Evolutionary conservation across 2,329 filamentous ascomycete genomes (phyloP), one percentile per base, ranked within the genome.

Genomic region (Lachnellula hyalina): DNA sequence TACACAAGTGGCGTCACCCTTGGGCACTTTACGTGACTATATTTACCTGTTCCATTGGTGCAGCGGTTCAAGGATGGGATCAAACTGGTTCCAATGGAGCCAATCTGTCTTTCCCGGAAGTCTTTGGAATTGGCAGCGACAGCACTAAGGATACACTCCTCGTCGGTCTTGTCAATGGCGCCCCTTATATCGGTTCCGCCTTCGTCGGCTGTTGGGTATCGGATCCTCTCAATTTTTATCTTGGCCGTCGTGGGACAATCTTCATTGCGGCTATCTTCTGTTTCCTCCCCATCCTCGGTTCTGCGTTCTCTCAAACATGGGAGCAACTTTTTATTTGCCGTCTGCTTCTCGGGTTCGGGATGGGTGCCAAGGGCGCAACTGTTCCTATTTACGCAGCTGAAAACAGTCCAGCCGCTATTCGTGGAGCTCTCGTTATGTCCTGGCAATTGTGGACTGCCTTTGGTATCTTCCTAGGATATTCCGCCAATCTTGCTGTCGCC

Each of bases 1-100:
- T 81, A 21, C 84, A 89, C 75, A 86, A 85, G 65, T 90, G 86
- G 83, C 77, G 79, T 56, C 77, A 85, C 32, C 84, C 86, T 0
- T 74, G 65, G 64, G 77, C 79, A 47, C 74, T 90, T 7, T 86
- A 85, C 71, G 75, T 86, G 59, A 87, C 86, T 28, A 86, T 89
- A 61, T 73, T 80, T 11, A 80, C 83, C 21, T 87, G 84, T 68
- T 87, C 85, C 42, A 80, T 89, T 51, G 85, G 83, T 49, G 85
- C 85, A 15, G 84, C 84, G n/a, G 83, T 87, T 9, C 82, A 85
- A 60, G 73, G 69, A 17, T 72, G 70, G 73, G 72, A 74, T 61
- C 69, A 71, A 67, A 78, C 70, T 7, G 75, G 74, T 21, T 73
- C 72, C 59, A 78, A 77, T 60, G 75, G 76, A 35, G 76, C 77